Base-by-base conservation (phyloP, 75 land plant genomes). In the Gnetum montanum region DNA sequence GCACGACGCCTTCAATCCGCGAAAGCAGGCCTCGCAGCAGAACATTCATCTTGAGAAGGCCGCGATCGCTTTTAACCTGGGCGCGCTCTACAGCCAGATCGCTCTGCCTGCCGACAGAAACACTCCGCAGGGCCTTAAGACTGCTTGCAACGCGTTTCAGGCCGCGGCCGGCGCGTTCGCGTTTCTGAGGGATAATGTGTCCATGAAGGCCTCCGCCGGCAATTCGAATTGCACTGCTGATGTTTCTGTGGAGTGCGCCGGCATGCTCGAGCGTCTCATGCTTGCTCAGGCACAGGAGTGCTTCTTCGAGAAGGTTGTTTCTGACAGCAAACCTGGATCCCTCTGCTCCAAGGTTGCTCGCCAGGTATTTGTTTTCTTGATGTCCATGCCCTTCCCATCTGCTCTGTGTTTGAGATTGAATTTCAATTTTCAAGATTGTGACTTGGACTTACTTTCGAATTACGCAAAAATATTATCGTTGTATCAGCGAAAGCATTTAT, bases 211-310 rank as follows among this genome's bases (percentile, higher is more conserved):
- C 3, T 63, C 79, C 0, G 51, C 54, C 0, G 73, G 69, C 43
- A 50, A 70, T 5, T 76, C 83, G 3, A n/a, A n/a, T n/a, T n/a
- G n/a, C n/a, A 90, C 99, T 1, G 66, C 73, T 1, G 99, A 95
- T 50, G 33, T 95, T 15, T 75, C 88, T 0, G 78, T 76, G 11
- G 99, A 95, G 68, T 90, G 85, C 47, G 85, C 84, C 0, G 97
- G 90, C 24, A 90, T 90, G 99, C 68, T 95, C 23, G 99, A 95
- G 73, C 57, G 79, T 59, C 80, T 95, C 4, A 95, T 95, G 99
- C 85, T 95, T n/a, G 99, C 99, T 0, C 99, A 95, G 64, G 99
- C 99, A 0, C 99, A 95, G 67, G 99, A 95, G 57, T 95, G 99
- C 48, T 92, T 95, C 40, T 95, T 85, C 40, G 99, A 95, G 79